A percentile compares a stretch with the other conserved stretches of the same genome.
Conservation (phyloP, 2,329 filamentous ascomycete species). For the Beauveria sp. region DNA sequence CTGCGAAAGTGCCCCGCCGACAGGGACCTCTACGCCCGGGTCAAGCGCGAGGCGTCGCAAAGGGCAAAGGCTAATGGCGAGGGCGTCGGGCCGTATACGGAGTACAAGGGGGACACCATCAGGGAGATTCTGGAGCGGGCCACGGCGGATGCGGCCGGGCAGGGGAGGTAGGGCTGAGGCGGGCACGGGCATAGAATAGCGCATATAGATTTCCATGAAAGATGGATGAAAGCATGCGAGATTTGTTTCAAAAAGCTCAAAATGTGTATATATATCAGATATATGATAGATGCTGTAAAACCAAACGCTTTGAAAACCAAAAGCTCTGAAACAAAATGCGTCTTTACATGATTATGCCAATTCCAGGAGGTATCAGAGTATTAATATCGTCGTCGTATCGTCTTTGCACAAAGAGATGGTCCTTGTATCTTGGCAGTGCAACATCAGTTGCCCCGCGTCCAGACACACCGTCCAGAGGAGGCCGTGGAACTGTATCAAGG, state of each 20-base stretch:
- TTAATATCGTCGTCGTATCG: background rate
- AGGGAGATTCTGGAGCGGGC: constrained; percentile 26
- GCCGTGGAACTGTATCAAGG: background rate
- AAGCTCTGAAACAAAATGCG: too few relatives aligned
- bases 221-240: too few relatives aligned
- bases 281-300: too few relatives aligned
- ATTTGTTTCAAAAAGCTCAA: too few relatives aligned
- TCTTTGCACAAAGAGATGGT: background rate
- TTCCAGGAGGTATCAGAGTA: background rate
- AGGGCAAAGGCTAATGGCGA: constrained; percentile 22
- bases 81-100: constrained; percentile 29
- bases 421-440: background rate
- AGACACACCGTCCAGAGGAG: background rate
- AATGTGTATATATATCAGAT: background rate
- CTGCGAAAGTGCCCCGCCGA: constrained; percentile 28
- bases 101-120: constrained; percentile 31
- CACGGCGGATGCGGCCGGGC: constrained; percentile 8
- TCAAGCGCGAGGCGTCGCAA: constrained; percentile 29
- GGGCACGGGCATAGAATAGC: background rate
- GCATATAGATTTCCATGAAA: too few relatives aligned
- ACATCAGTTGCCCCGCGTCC: background rate
- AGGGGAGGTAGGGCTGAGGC: background rate
- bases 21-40: constrained; percentile 28
- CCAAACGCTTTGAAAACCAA: background rate
- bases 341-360: background rate